These are phyloP conservation scores for Chenopodium album DNA, from an alignment of 148 eudicot species.

Conservation along the genomic window DNA sequence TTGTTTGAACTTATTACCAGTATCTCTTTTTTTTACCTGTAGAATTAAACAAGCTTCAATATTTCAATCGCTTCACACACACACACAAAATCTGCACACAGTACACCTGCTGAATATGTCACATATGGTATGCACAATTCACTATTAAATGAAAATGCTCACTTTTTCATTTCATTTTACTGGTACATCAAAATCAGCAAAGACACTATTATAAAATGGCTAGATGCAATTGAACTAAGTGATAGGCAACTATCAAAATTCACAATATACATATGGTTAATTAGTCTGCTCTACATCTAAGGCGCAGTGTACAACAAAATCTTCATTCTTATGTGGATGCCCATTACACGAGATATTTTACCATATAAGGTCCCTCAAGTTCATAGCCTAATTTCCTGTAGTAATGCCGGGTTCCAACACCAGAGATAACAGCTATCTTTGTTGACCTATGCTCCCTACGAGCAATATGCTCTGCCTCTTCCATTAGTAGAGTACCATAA, in stretches of 20 bases:
- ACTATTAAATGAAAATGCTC: neutral
- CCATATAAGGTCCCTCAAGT: constrained; percentile 99
- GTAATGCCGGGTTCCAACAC: constrained; percentile 97
- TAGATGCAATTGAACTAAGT: neutral
- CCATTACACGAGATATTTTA: constrained; percentile 54
- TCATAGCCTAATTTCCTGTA: constrained; percentile 94
- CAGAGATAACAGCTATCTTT: constrained; percentile 90
- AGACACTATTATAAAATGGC: neutral
- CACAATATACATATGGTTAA: constrained; percentile 24
- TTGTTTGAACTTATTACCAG: too few species aligned
- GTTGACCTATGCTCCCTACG: constrained; percentile 78
- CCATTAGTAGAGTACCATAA: constrained; percentile 95
- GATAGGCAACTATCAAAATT: constrained; percentile 4
- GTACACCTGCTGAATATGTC: neutral
- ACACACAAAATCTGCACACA: too few species aligned
- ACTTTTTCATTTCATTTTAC: neutral
- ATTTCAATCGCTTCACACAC: neutral
- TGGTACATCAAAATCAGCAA: neutral
- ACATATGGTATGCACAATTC: neutral
- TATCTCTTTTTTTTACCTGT: too few species aligned
- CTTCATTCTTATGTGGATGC: neutral
- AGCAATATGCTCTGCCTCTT: constrained; percentile 94
- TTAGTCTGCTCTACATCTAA: constrained; percentile 11
- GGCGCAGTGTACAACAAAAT: constrained; percentile 13
- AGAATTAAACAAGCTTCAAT: too few species aligned